Evolutionary conservation across 202 grass and related monocot genomes (phyloP), one percentile per base, ranked within the genome.

Genomic region (Eragrostis tef): DNA sequence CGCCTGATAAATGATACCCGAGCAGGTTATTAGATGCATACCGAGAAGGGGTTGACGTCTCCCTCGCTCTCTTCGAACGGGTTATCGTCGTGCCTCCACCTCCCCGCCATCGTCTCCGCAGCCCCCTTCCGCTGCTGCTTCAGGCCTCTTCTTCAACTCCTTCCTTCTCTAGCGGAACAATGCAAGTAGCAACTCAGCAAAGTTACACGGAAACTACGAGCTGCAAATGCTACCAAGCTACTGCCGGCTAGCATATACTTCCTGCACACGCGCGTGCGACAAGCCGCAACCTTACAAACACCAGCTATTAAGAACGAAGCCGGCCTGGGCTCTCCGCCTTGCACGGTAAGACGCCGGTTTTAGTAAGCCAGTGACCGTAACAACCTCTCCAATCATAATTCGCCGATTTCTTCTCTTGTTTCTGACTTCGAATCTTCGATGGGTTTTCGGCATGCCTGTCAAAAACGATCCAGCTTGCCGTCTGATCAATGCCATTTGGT

Each of bases 21-120:
- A 54, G 6, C 17, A 20, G 51, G 17, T 54, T 54, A 19, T 16
- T 52, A 16, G 16, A 19, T 9, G 26, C 58, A 1, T 89, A 89
- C 87, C 82, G 87, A 85, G 78, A 89, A 89, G 36, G 82, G 87
- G 45, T 89, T 89, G 65, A 89, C 86, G 48, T 85, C 82, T 8
- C 74, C 63, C 47, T 81, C 82, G 56, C 60, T 41, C 78, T 85
- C 71, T 56, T 85, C 87, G 41, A 89, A 89, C 2, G 87, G 82
- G 65, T 89, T 89, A 64, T 89, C 78, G 78, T 85, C 78, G 10
- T 61, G 82, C 72, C 65, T 48, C 73, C 74, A 83, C 64, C 78
- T 81, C 26, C 77, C 87, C 0, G 87, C 87, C 87, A 89, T 89
- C 24, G 36, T 1, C 54, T 22, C 41, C 25, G 0, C 53, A 7